Evolutionary conservation across 805 yeast genomes (phyloP).

Genomic region (Torulaspora delbrueckii): DNA sequence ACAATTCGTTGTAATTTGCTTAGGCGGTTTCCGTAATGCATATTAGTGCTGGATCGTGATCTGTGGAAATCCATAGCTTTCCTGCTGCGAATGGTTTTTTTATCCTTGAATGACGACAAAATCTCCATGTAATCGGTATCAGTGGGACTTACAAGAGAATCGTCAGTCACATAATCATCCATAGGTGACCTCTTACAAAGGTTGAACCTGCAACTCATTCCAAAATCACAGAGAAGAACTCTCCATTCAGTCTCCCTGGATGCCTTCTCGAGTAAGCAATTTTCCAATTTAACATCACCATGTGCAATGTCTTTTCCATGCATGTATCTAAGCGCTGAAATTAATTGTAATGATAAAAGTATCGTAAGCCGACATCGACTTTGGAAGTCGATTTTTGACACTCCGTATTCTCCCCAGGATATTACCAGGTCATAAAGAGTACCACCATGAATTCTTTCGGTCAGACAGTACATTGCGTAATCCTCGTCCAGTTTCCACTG

Average conservation of each 20-base stretch:
- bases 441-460: slow-evolving; percentile 66
- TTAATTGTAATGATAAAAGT: slow-evolving; percentile 49
- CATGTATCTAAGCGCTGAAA: slow-evolving; percentile 57
- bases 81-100: slow-evolving; percentile 16
- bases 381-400: slow-evolving; percentile 30
- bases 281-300: slow-evolving; percentile 80
- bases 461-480: slow-evolving; percentile 63
- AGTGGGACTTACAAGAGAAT: not conserved
- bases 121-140: slow-evolving; percentile 10
- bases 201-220: slow-evolving; percentile 52
- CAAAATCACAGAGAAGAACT: slow-evolving; percentile 79
- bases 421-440: slow-evolving; percentile 71
- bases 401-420: slow-evolving; percentile 54
- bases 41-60: slow-evolving; percentile 31
- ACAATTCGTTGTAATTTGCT: slow-evolving; percentile 23
- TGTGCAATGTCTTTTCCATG: slow-evolving; percentile 60
- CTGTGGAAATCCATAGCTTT: slow-evolving; percentile 32
- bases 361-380: slow-evolving; percentile 36
- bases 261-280: slow-evolving; percentile 56
- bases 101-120: slow-evolving; percentile 12
- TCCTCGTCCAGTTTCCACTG: slow-evolving; percentile 56
- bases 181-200: not conserved
- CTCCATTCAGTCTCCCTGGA: slow-evolving; percentile 26
- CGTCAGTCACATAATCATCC: not conserved
- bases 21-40: slow-evolving; percentile 4